Evolutionary conservation across 805 yeast genomes (phyloP), one percentile per base, ranked within the genome.

Genomic region (Novakomyces olei): DNA sequence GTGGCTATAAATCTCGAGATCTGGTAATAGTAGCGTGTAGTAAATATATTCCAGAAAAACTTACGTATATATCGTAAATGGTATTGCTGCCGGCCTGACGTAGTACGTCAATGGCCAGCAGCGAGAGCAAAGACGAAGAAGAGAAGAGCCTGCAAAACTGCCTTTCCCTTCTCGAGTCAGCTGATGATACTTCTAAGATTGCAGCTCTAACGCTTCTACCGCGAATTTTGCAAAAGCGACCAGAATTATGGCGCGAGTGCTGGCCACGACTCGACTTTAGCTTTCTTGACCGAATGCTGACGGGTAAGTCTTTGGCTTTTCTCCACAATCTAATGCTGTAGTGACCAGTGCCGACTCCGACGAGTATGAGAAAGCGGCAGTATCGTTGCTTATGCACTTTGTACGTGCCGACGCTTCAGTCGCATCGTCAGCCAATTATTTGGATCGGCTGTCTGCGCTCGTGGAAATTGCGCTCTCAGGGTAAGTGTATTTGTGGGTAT

Each of bases 401-500:
- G n/a, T n/a, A n/a, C n/a, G n/a, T n/a, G n/a, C n/a, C n/a, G n/a
- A n/a, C n/a, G n/a, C n/a, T n/a, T n/a, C n/a, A n/a, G n/a, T n/a
- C n/a, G n/a, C n/a, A n/a, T n/a, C n/a, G n/a, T n/a, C n/a, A n/a
- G n/a, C n/a, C n/a, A n/a, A n/a, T n/a, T n/a, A n/a, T n/a, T n/a
- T n/a, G n/a, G n/a, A n/a, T n/a, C n/a, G n/a, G n/a, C n/a, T n/a
- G n/a, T n/a, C n/a, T n/a, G n/a, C n/a, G n/a, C n/a, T n/a, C n/a
- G n/a, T n/a, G n/a, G n/a, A n/a, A n/a, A n/a, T n/a, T n/a, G n/a
- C n/a, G 6, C 19, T 14, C 19, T 15, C 19, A 7, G 32, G 20
- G 22, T 29, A 29, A 8, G 32, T 19, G 3, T 23, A 29, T 29
- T 15, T 29, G 32, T 23, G 32, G 5, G 32, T 29, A 10, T 29